Evolutionary conservation across 1,284 basidiomycete species (phyloP).

Genomic region (Vanrija sp.): DNA sequence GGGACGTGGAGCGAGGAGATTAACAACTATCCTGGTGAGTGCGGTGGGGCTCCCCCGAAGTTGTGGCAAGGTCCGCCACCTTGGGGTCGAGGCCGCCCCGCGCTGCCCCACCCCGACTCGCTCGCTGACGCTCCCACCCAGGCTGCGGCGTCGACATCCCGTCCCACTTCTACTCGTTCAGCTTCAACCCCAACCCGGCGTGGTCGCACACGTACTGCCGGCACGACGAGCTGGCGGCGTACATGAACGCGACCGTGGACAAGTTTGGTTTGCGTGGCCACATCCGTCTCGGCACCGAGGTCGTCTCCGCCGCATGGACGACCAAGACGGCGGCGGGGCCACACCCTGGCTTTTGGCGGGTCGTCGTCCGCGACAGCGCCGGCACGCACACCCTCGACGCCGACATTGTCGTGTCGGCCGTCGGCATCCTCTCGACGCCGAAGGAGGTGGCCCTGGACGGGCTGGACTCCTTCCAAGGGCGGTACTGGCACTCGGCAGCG

Average conservation of each 20-base stretch:
- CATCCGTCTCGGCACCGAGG: conserved; percentile 8
- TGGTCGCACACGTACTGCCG: conserved; percentile 29
- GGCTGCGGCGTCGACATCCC: conserved; percentile 34
- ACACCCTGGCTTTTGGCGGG: neutral
- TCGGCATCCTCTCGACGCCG: neutral
- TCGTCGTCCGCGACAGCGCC: neutral
- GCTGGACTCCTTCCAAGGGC: neutral
- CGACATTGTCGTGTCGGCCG: neutral
- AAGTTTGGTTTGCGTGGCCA: conserved; percentile 22
- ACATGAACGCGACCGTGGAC: conserved; percentile 25
- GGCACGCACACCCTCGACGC: neutral
- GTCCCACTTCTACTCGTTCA: conserved; percentile 28
- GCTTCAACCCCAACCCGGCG: conserved; percentile 22
- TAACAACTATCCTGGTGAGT: neutral
- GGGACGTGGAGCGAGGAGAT: neutral
- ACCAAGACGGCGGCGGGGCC: neutral
- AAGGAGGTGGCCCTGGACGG: neutral
- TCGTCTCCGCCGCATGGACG: neutral
- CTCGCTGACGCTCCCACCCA: conserved; percentile 4
- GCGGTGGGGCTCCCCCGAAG: neutral
- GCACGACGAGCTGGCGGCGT: conserved; percentile 27
- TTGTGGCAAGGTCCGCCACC: no score
- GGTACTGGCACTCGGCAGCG: neutral
- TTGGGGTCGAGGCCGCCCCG: no score
- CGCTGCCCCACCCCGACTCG: no score